These are phyloP conservation scores for Apiospora koreana DNA, from an alignment of 2,329 filamentous ascomycete genomes.

Conservation along the genomic window DNA sequence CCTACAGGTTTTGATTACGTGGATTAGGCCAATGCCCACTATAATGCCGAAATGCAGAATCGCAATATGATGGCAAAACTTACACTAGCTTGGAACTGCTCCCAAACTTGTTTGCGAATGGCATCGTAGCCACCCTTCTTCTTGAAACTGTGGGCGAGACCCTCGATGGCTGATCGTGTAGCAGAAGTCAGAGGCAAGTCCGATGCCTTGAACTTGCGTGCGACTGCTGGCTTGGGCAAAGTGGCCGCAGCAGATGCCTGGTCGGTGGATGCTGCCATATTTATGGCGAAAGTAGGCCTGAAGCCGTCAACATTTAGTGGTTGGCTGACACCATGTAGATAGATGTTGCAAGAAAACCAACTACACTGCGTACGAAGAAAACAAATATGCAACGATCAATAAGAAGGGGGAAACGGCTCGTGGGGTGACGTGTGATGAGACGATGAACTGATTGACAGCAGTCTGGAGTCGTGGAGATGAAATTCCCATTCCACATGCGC, in stretches of 20 bases:
- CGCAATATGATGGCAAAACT: conserved; percentile 23
- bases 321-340: conserved; percentile 17
- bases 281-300: conserved; percentile 21
- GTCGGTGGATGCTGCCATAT: conserved; percentile 22
- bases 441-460: conserved; percentile 1
- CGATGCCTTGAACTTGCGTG: conserved; percentile 66
- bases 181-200: conserved; percentile 74
- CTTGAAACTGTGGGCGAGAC: conserved; percentile 78
- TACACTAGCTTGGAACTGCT: conserved; percentile 72
- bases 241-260: conserved; percentile 25
- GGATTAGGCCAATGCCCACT: background rate
- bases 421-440: background rate
- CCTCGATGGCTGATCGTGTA: conserved; percentile 74
- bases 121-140: conserved; percentile 83
- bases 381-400: background rate
- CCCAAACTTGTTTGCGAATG: conserved; percentile 75
- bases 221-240: conserved; percentile 15
- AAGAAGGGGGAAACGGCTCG: background rate
- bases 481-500: conserved; percentile 4
- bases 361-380: background rate
- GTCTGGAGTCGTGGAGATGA: background rate
- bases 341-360: background rate
- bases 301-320: conserved; percentile 20
- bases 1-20: conserved; percentile 45
- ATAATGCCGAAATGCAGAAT: background rate